Conservation (phyloP, 495 filamentous ascomycete species). For the Choiromyces venosus region DNA sequence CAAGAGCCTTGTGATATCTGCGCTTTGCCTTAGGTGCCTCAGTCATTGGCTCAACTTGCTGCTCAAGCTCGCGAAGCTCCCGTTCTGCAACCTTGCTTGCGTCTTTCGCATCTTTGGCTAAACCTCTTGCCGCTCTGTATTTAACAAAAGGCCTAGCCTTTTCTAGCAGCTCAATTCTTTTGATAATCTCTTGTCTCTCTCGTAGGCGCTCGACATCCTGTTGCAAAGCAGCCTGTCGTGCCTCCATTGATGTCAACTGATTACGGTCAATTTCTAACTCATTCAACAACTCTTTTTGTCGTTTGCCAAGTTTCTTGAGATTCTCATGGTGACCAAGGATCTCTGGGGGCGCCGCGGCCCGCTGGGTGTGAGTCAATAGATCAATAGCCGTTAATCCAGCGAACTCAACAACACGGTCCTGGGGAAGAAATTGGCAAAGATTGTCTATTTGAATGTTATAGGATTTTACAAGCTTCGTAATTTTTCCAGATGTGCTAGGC, state of each 20-base stretch:
- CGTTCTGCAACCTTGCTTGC: constrained; percentile 47
- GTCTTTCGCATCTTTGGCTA: constrained; percentile 44
- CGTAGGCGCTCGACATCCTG: constrained; percentile 78
- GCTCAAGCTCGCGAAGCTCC: constrained; percentile 55
- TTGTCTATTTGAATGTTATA: constrained; percentile 95
- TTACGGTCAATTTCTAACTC: constrained; percentile 57
- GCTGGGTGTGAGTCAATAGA: constrained; percentile 75
- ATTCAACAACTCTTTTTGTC: constrained; percentile 61
- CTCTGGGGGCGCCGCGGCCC: constrained; percentile 73
- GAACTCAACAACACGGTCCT: constrained; percentile 94
- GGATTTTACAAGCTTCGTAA: constrained; percentile 59
- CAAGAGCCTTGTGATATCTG: constrained; percentile 48
- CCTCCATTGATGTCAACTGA: constrained; percentile 59
- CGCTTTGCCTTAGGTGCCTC: constrained; percentile 61
- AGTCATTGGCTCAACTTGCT: constrained; percentile 62
- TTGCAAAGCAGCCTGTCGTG: constrained; percentile 68
- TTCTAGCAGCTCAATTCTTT: constrained; percentile 62
- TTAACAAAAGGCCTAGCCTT: constrained; percentile 58
- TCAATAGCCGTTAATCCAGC: constrained; percentile 77
- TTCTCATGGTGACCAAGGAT: constrained; percentile 74
- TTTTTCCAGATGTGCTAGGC: constrained; percentile 33
- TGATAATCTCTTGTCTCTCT: constrained; percentile 63
- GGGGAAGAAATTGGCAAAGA: constrained; percentile 92
- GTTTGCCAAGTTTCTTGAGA: constrained; percentile 62
- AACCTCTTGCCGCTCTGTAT: constrained; percentile 50